A percentile compares a stretch with the other conserved stretches of the same genome.
Evolutionary conservation across 129 eudicot genomes (phyloP).

Genomic region (Flaveria bidentis): DNA sequence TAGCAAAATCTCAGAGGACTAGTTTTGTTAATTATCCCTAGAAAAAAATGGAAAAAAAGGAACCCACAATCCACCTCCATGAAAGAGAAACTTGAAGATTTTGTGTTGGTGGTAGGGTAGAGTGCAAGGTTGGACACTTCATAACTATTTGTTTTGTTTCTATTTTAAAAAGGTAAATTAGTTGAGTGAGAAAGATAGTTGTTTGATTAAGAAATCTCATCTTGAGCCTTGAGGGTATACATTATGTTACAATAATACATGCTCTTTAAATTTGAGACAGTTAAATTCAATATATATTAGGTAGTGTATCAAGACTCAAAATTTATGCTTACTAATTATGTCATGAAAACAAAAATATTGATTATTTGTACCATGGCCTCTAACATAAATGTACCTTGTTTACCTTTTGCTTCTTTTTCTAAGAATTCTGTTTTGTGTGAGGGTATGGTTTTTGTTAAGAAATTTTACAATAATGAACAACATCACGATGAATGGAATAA

Average conservation of each 20-base stretch:
- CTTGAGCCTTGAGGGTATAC: constrained; percentile 14
- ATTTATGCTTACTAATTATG: neutral
- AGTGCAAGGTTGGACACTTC: constrained; percentile 39
- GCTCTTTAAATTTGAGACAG: neutral
- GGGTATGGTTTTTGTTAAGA: neutral
- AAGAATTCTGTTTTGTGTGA: no score
- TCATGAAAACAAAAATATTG: neutral
- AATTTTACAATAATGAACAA: no score
- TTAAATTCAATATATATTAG: neutral
- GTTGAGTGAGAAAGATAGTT: constrained; percentile 15
- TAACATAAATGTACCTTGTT: neutral
- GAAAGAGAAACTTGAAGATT: constrained; percentile 31
- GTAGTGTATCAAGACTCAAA: neutral
- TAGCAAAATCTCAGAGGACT: constrained; percentile 1
- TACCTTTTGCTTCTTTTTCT: no score
- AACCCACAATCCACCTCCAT: constrained; percentile 3
- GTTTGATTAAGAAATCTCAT: constrained; percentile 35
- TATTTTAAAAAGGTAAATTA: constrained; percentile 15
- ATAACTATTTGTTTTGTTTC: constrained; percentile 27
- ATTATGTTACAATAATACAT: neutral
- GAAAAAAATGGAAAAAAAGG: constrained; percentile 1
- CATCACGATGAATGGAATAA: neutral
- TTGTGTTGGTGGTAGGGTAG: constrained; percentile 41
- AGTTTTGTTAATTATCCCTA: neutral
- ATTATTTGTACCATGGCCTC: neutral